phyloP scores from a whole-genome alignment of 805 yeast genomes.

The Schizosaccharomyces octosporus region DNA sequence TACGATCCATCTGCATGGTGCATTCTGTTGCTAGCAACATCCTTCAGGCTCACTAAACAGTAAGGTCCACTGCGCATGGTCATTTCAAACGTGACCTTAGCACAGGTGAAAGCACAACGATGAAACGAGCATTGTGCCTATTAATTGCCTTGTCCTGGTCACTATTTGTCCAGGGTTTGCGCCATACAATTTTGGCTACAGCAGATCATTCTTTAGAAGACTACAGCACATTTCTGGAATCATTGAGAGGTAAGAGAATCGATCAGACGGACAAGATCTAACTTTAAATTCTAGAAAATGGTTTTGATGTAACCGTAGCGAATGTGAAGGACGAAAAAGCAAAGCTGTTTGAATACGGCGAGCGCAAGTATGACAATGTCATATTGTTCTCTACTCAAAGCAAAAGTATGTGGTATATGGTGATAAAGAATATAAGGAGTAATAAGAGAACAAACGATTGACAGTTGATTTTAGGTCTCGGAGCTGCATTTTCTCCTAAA shows the following conservation, averaged over 20 bases:
- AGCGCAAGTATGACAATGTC: constrained; percentile 27
- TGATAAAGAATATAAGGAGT: neutral
- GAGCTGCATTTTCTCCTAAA: constrained; percentile 20
- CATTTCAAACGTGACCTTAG: neutral
- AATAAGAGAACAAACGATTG: neutral
- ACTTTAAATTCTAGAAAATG: constrained; percentile 10
- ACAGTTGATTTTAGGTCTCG: constrained; percentile 10
- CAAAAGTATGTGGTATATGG: constrained; percentile 10
- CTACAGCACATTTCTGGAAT: constrained; percentile 13
- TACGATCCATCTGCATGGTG: too few relatives aligned
- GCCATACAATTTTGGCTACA: neutral
- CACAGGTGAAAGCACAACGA: neutral
- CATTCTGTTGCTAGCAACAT: too few relatives aligned
- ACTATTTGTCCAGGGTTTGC: neutral
- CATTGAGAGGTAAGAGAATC: constrained; percentile 7
- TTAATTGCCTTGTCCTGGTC: neutral
- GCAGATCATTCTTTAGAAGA: constrained; percentile 8
- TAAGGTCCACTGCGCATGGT: too few relatives aligned
- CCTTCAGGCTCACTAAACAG: too few relatives aligned
- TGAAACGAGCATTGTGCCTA: neutral
- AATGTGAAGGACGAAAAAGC: constrained; percentile 13
- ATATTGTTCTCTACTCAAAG: constrained; percentile 34
- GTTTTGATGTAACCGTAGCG: constrained; percentile 14
- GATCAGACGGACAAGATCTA: neutral
- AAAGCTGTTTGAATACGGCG: constrained; percentile 20